Base-by-base conservation (phyloP, 257 asterid species). In the Oldenlandia corymbosa region DNA sequence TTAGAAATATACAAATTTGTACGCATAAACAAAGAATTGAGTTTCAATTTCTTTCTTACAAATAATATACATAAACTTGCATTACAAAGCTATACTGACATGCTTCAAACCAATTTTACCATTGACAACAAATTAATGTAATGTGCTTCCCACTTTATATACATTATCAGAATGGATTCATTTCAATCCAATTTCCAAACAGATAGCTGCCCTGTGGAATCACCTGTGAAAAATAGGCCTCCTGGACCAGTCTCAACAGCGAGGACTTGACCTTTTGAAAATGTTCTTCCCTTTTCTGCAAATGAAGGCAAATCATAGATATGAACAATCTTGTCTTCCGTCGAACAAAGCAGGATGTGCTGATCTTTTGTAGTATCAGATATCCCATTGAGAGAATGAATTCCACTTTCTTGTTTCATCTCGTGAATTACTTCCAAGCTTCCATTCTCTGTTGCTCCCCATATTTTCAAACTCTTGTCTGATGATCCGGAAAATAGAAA, bases 401-500 rank as follows among this genome's bases (percentile, higher is more conserved):
- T 30, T 21, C 79, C 90, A 42, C 56, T 12, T 23, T 80, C 85
- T 28, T 67, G 71, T 71, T 72, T 74, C 23, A 34, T 63, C 67
- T 80, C 84, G 36, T 68, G 45, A 2, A 70, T 45, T 47, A 78
- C 76, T 74, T 79, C 75, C 21, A 87, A 31, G 14, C 24, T 43
- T 48, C 85, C 84, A 31, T 53, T 70, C 53, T 87, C 88, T 0
- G 72, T 57, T 12, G 75, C 65, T 42, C 50, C 68, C 86, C 86
- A 81, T 10, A 71, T 68, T 76, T 85, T 86, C 6, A 87, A 10
- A 3, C 85, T 80, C 10, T 75, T 75, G 74, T 89, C 97, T 30
- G 81, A 65, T 10, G 97, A 87, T 49, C 88, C 85, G 11, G 94
- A 75, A 16, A 89, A 18, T 58, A 89, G 60, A 55, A 88, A 84